These are phyloP conservation scores for Cucumis sativus DNA, from an alignment of 306 rosid genomes.

Conservation along the genomic window DNA sequence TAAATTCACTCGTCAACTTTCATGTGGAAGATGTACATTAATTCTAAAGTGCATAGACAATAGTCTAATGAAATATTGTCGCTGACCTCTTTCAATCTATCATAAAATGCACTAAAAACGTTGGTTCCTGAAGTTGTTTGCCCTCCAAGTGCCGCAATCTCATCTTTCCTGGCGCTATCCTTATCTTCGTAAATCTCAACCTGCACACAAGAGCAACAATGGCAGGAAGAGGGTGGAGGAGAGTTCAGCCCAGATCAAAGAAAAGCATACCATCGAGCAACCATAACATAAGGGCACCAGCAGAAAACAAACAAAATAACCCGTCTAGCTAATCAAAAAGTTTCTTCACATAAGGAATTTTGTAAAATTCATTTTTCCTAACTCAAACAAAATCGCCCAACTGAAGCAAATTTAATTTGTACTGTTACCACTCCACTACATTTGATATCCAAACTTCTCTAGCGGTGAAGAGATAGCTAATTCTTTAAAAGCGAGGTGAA, in stretches of 20 bases:
- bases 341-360: not conserved
- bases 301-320: not conserved
- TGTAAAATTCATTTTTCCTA: not conserved
- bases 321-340: not conserved
- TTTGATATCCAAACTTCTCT: not conserved
- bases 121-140: constrained; percentile 82
- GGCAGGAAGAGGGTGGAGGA: not conserved
- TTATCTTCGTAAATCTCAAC: constrained; percentile 72
- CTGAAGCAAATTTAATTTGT: not conserved
- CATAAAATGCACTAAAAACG: constrained; percentile 90
- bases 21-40: not conserved
- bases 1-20: not conserved
- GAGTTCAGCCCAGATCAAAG: not conserved
- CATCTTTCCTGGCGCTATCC: constrained; percentile 86
- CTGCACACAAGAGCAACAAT: constrained; percentile 24
- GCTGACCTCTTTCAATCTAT: constrained; percentile 82
- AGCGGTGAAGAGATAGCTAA: not conserved
- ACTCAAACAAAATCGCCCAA: not conserved
- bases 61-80: not conserved
- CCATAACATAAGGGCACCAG: not conserved
- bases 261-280: not conserved
- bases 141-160: constrained; percentile 93
- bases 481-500: not conserved
- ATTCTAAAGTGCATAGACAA: not conserved
- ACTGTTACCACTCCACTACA: not conserved